Percentiles rank a stretch among this genome's conserved stretches.
phyloP scores from a whole-genome alignment of 805 yeast species.

The Brettanomyces anomalus region DNA sequence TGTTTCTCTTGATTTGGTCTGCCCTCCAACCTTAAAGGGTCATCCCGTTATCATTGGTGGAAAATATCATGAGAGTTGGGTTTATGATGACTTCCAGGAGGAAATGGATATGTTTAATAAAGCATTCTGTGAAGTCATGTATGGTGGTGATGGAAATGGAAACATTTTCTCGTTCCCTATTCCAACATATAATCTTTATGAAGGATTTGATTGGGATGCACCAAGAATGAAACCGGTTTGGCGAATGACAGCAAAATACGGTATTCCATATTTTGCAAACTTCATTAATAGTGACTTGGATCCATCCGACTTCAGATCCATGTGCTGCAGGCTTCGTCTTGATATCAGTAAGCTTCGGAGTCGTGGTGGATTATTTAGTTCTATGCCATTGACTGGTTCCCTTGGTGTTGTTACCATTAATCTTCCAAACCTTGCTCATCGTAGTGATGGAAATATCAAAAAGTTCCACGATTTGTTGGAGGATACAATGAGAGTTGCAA shows the following conservation, averaged over 20 bases:
- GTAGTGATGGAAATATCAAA: not conserved
- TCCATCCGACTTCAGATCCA: conserved; percentile 1
- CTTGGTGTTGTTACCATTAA: conserved; percentile 1
- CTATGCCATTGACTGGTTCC: conserved; percentile 1
- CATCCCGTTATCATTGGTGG: conserved; percentile 1
- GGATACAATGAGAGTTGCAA: not conserved
- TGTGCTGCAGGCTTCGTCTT: conserved; percentile 2
- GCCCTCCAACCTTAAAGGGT: not conserved
- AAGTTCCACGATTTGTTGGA: conserved; percentile 1
- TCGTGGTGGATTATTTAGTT: conserved; percentile 1
- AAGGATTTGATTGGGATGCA: conserved; percentile 3
- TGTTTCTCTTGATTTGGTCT: not conserved
- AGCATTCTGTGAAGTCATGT: conserved; percentile 1
- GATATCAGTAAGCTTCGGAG: not conserved
- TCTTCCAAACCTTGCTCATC: conserved; percentile 1
- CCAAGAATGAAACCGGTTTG: not conserved
- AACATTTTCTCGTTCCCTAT: conserved; percentile 1
- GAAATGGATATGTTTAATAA: conserved; percentile 1
- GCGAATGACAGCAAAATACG: conserved; percentile 1
- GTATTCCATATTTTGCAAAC: conserved; percentile 2
- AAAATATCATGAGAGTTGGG: not conserved
- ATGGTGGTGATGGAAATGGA: conserved; percentile 1
- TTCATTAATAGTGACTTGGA: conserved; percentile 1
- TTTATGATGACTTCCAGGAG: conserved; percentile 2
- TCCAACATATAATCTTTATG: conserved; percentile 1